Percentiles rank a stretch among this genome's conserved stretches.
These are phyloP conservation scores for Capillidium heterosporum DNA, from an alignment of 371 early-diverging fungal species.

Conservation along the genomic window DNA sequence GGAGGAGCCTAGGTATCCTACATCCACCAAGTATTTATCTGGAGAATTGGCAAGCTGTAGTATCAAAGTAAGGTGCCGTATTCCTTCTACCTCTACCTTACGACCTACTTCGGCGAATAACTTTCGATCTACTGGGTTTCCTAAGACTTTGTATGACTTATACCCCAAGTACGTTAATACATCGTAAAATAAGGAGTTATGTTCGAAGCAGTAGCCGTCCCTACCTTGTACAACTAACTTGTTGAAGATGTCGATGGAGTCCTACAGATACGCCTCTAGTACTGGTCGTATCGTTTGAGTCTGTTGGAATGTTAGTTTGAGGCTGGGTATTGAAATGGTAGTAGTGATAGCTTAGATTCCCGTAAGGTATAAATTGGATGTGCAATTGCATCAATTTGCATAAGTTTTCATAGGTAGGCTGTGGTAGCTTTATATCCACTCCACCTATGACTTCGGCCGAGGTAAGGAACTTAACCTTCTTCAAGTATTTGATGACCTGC, in stretches of 20 bases:
- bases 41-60: neutral
- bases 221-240: neutral
- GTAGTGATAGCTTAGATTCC: neutral
- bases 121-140: neutral
- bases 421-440: too few relatives aligned
- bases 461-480: too few relatives aligned
- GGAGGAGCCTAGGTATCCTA: neutral
- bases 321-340: too few relatives aligned
- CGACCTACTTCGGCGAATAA: too few relatives aligned
- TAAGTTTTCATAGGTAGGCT: neutral
- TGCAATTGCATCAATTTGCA: neutral
- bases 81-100: neutral
- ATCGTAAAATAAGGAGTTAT: neutral
- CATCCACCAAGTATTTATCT: neutral
- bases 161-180: neutral
- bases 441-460: too few relatives aligned
- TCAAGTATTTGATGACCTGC: too few relatives aligned
- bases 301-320: too few relatives aligned
- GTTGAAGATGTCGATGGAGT: neutral
- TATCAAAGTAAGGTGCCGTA: neutral
- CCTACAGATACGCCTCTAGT: too few relatives aligned
- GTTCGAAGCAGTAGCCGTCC: neutral
- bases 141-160: neutral
- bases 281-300: too few relatives aligned
- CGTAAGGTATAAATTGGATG: neutral